These are phyloP conservation scores for Fusarium mangiferae DNA, from an alignment of 2,329 filamentous ascomycete species.

Conservation along the genomic window DNA sequence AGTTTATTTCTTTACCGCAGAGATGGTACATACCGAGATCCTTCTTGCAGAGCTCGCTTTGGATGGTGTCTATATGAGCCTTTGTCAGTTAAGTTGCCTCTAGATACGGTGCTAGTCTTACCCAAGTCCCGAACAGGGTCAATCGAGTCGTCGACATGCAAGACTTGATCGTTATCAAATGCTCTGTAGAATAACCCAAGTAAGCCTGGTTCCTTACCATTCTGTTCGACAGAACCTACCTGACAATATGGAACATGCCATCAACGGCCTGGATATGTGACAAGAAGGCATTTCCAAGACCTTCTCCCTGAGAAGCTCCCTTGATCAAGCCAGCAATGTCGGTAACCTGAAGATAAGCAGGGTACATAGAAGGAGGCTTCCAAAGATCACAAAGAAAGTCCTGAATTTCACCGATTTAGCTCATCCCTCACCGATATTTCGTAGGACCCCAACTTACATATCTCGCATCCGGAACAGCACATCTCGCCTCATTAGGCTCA, in stretches of 20 bases:
- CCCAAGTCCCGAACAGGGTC: constrained; percentile 56
- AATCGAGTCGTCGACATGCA: constrained; percentile 59
- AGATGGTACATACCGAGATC: constrained; percentile 43
- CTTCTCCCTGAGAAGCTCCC: constrained; percentile 56
- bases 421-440: neutral
- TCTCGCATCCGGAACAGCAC: constrained; percentile 56
- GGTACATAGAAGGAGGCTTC: constrained; percentile 59
- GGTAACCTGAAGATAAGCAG: constrained; percentile 57
- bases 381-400: constrained; percentile 58
- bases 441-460: constrained; percentile 50
- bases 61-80: constrained; percentile 35
- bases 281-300: constrained; percentile 57
- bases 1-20: neutral
- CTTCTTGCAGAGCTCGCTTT: constrained; percentile 50
- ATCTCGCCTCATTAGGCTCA: constrained; percentile 59
- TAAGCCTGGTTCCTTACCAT: neutral
- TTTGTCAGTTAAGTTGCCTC: neutral
- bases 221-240: constrained; percentile 36
- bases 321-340: constrained; percentile 59
- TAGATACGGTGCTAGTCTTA: constrained; percentile 36
- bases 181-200: constrained; percentile 42
- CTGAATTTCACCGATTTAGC: constrained; percentile 38
- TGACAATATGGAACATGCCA: constrained; percentile 58
- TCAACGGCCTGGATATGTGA: constrained; percentile 59
- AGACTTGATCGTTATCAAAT: constrained; percentile 57